Base-by-base conservation (phyloP, 2,329 filamentous ascomycete species). In the Alternaria arborescens region DNA sequence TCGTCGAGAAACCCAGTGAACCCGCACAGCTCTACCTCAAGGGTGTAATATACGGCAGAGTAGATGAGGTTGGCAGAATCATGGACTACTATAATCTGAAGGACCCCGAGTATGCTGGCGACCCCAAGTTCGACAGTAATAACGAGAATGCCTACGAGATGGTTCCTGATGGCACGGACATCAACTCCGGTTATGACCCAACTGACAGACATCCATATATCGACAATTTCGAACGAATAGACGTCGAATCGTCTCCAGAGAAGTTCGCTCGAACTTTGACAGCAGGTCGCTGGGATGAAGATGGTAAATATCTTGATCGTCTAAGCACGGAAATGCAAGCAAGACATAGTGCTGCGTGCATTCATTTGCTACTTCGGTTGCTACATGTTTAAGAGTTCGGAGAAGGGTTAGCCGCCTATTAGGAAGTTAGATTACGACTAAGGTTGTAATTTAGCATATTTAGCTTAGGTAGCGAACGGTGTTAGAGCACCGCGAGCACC, bases 311-410 rank as follows among this genome's bases (percentile, higher is more conserved):
- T 7, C 5, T 24, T 24, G 24, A 24, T 5, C 24, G 6, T 24
- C 24, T 24, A 24, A 24, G 24, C 24, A 2, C 24, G 2, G 0
- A 8, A 24, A 24, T 0, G 0, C 24, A 24, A 24, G 24, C 24
- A 24, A 24, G 24, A 2, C 24, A 24, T 2, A 24, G 24, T 8
- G 24, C 24, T 2, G 24, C 24, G 2, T 24, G 24, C 24, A 0
- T 24, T 2, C 6, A 2, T 24, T 2, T 24, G 24, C 24, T 24
- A 0, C 24, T 2, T 24, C 24, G 24, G 0, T 24, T 24, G 7
- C 0, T 2, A 2, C 24, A 24, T 0, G 8, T 24, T 0, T 0
- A 24, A 24, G 24, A 26, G 24, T 26, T 2, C 0, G 24, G 24
- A 0, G 7, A 26, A 26, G n/a, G n/a, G n/a, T n/a, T n/a, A n/a